Conservation (phyloP, 345 rosid species). For the Lenwebbia sp. region DNA sequence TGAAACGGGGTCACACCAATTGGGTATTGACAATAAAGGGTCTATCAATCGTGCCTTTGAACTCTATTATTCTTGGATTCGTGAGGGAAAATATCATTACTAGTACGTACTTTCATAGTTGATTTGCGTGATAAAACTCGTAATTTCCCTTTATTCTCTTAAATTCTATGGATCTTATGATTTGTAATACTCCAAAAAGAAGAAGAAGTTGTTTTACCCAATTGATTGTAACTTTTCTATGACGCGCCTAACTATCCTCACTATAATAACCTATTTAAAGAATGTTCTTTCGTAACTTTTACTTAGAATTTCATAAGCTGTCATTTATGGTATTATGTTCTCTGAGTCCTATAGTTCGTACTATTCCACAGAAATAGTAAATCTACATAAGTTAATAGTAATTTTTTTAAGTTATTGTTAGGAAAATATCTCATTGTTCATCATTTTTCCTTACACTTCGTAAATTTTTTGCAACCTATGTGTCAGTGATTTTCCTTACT, state of each 20-base stretch:
- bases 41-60: background rate
- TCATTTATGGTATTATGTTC: background rate
- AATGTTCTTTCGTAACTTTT: background rate
- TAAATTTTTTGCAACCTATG: background rate
- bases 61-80: background rate
- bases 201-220: background rate
- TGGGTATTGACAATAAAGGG: background rate
- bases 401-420: background rate
- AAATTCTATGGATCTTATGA: background rate
- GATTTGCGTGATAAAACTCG: background rate
- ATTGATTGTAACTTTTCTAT: background rate
- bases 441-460: background rate
- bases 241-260: background rate
- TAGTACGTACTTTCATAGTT: background rate
- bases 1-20: background rate
- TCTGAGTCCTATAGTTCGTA: background rate
- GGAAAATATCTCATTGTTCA: background rate
- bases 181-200: background rate
- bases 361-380: background rate
- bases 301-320: background rate
- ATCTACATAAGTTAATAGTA: background rate
- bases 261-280: background rate
- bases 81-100: background rate
- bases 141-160: background rate
- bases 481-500: background rate